phyloP scores from a whole-genome alignment of 495 filamentous ascomycete species.

The Penicillium arizonense region DNA sequence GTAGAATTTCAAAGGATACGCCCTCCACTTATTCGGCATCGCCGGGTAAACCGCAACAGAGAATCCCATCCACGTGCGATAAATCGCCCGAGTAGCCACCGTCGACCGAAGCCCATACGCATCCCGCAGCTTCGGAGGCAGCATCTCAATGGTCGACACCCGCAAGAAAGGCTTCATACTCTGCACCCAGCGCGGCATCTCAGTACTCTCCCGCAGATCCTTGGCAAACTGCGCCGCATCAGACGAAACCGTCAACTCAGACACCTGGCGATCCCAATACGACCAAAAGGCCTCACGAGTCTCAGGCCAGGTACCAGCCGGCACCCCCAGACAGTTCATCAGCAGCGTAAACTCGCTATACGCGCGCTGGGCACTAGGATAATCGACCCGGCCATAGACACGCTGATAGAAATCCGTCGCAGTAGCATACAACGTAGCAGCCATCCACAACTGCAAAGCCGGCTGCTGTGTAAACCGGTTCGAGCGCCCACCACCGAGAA shows the following conservation, averaged over 20 bases:
- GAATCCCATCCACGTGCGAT: constrained; percentile 37
- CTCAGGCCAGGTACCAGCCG: constrained; percentile 31
- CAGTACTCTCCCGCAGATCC: constrained; percentile 25
- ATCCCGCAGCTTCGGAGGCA: constrained; percentile 36
- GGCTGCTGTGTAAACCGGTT: constrained; percentile 28
- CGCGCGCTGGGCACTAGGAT: constrained; percentile 34
- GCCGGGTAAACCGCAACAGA: constrained; percentile 39
- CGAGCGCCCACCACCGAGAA: constrained; percentile 21
- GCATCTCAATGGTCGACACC: constrained; percentile 39
- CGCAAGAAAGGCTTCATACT: constrained; percentile 35
- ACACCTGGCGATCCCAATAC: constrained; percentile 41
- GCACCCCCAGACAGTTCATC: constrained; percentile 27
- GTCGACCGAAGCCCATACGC: constrained; percentile 41
- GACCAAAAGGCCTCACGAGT: constrained; percentile 37
- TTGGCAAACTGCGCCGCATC: constrained; percentile 35
- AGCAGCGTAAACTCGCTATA: constrained; percentile 38
- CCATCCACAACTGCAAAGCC: constrained; percentile 33
- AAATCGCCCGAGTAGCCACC: constrained; percentile 27
- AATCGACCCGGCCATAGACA: constrained; percentile 37
- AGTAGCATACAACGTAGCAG: constrained; percentile 41
- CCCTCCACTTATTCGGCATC: constrained; percentile 30
- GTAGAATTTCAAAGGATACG: constrained; percentile 33
- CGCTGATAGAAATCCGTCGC: constrained; percentile 45
- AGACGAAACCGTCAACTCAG: constrained; percentile 27
- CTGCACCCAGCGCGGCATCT: constrained; percentile 35